A percentile compares a stretch with the other conserved stretches of the same genome.
Conservation (phyloP, 2,329 filamentous ascomycete genomes). For the Talaromyces sp. region DNA sequence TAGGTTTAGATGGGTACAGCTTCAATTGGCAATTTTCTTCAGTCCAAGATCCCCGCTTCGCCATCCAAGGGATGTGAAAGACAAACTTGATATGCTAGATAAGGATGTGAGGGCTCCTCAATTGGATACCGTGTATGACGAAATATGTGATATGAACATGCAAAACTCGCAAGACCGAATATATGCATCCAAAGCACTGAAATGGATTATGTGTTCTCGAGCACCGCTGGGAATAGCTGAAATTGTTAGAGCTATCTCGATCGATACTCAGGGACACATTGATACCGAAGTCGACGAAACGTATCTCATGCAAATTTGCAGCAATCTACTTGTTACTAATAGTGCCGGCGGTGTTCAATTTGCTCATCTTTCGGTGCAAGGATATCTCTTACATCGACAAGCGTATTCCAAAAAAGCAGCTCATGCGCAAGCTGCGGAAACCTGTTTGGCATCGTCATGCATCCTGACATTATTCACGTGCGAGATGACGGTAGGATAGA, state of each 20-base stretch:
- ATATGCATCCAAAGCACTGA: neutral
- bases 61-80: neutral
- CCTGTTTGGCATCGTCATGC: neutral
- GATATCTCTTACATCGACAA: neutral
- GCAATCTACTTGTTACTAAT: neutral
- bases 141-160: neutral
- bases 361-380: neutral
- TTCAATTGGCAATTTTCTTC: neutral
- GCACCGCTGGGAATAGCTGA: neutral
- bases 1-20: neutral
- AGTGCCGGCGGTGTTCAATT: neutral
- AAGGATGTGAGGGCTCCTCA: neutral
- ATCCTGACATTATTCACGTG: neutral
- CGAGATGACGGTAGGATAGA: neutral
- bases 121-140: neutral
- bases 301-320: neutral
- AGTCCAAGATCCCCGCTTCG: neutral
- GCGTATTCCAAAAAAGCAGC: neutral
- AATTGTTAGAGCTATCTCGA: neutral
- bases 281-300: neutral
- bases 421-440: neutral
- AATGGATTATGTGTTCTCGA: neutral
- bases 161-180: neutral
- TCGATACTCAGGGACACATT: neutral
- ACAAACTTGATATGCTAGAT: neutral